These are phyloP conservation scores for Oryza punctata DNA, from an alignment of 176 grass and related monocot species.

Conservation along the genomic window DNA sequence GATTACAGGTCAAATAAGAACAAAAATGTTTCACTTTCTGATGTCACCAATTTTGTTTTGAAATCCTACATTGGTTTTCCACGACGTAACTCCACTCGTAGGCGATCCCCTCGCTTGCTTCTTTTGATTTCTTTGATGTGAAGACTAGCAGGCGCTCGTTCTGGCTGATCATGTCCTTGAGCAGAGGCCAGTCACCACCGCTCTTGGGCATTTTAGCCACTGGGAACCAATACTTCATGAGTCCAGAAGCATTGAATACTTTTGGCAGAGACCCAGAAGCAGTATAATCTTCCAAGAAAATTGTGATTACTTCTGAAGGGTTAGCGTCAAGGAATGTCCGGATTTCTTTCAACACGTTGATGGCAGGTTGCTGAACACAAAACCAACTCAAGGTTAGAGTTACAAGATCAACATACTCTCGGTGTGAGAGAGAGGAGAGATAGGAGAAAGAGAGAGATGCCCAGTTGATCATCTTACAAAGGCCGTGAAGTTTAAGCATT, in stretches of 20 bases:
- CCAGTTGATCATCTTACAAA: conserved; percentile 55
- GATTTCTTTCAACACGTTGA: conserved; percentile 79
- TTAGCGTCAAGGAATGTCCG: conserved; percentile 74
- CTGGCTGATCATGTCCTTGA: conserved; percentile 78
- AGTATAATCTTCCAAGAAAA: conserved; percentile 91
- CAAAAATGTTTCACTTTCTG: neutral
- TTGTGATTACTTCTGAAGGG: conserved; percentile 81
- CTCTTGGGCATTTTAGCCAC: conserved; percentile 78
- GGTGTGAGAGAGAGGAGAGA: neutral
- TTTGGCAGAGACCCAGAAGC: conserved; percentile 65
- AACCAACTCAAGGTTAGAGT: conserved; percentile 30
- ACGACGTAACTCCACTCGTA: conserved; percentile 85
- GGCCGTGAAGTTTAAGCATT: conserved; percentile 74
- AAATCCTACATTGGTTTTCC: conserved; percentile 83
- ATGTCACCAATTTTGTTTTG: neutral
- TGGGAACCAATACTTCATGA: conserved; percentile 93
- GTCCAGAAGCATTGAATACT: conserved; percentile 80
- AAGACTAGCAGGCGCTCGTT: conserved; percentile 84
- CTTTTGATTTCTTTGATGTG: conserved; percentile 85
- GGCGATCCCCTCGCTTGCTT: conserved; percentile 71
- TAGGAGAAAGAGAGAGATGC: neutral
- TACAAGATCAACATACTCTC: conserved; percentile 16
- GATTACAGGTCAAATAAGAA: neutral
- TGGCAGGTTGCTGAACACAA: conserved; percentile 74
- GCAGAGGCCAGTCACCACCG: conserved; percentile 82